Percentiles rank a stretch among this genome's conserved stretches.
Evolutionary conservation across 495 filamentous ascomycete genomes (phyloP).

Genomic region (Umbilicaria muhlenbergii): DNA sequence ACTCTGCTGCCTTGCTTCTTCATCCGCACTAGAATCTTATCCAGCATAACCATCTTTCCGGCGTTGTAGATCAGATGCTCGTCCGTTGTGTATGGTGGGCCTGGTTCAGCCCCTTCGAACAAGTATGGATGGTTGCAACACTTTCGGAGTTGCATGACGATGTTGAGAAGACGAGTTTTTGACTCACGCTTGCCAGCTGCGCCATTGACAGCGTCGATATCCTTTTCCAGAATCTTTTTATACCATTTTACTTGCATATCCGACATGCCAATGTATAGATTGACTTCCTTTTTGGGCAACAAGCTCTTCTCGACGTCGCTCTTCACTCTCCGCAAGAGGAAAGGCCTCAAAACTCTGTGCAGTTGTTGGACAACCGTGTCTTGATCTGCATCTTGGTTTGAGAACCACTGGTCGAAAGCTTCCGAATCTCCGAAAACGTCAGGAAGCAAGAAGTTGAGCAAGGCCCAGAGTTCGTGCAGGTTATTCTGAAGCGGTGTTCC

Average conservation of each 20-base stretch:
- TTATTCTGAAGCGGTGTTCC: slow-evolving; percentile 98
- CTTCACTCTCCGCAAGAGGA: slow-evolving; percentile 92
- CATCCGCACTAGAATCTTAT: slow-evolving; percentile 78
- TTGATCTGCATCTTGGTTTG: slow-evolving; percentile 70
- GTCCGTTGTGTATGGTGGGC: slow-evolving; percentile 94
- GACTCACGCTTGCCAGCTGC: slow-evolving; percentile 92
- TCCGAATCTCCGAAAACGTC: slow-evolving; percentile 96
- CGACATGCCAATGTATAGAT: slow-evolving; percentile 95
- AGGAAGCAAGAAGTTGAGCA: slow-evolving; percentile 91
- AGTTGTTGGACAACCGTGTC: slow-evolving; percentile 96
- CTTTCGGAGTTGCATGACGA: slow-evolving; percentile 98
- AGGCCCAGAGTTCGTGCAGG: slow-evolving; percentile 95
- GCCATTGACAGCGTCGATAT: slow-evolving; percentile 97
- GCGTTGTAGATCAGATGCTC: slow-evolving; percentile 89
- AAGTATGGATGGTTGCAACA: slow-evolving; percentile 99
- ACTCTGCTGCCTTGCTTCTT: slow-evolving; percentile 77
- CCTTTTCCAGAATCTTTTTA: slow-evolving; percentile 95
- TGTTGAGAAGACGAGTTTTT: slow-evolving; percentile 98
- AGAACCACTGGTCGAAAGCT: slow-evolving; percentile 99
- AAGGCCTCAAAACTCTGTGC: slow-evolving; percentile 83
- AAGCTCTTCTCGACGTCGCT: slow-evolving; percentile 97
- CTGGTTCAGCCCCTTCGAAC: slow-evolving; percentile 95
- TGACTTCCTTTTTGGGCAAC: slow-evolving; percentile 93
- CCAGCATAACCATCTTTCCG: slow-evolving; percentile 95
- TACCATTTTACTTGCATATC: slow-evolving; percentile 99